Evolutionary conservation across 768 basidiomycete species (phyloP).

Genomic region (Leucocoprinus birnbaumii): DNA sequence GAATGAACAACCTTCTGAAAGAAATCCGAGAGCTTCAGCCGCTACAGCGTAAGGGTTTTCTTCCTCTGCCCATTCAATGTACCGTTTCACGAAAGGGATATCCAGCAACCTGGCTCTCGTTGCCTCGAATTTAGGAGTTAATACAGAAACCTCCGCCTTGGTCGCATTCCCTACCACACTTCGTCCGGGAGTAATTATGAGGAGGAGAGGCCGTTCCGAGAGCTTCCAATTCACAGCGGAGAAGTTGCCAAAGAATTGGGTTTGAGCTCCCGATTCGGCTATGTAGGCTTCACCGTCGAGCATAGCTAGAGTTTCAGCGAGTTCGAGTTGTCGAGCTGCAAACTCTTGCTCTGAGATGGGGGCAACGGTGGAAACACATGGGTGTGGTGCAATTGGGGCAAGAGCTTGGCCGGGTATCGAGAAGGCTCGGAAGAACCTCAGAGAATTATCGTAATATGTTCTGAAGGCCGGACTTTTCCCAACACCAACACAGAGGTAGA

Average conservation of each 20-base stretch:
- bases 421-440: background rate
- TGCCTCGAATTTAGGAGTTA: constrained; percentile 79
- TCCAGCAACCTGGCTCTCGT: constrained; percentile 61
- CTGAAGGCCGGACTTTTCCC: too few relatives aligned
- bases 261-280: constrained; percentile 74
- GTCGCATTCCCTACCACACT: constrained; percentile 17
- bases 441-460: background rate
- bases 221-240: constrained; percentile 60
- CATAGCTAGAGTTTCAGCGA: constrained; percentile 46
- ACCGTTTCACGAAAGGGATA: constrained; percentile 45
- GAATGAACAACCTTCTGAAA: background rate
- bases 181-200: constrained; percentile 51
- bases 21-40: constrained; percentile 23
- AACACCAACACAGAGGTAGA: too few relatives aligned
- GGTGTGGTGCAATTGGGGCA: constrained; percentile 32
- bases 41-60: constrained; percentile 62
- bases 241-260: constrained; percentile 72
- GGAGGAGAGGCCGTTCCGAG: constrained; percentile 76
- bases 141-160: constrained; percentile 46
- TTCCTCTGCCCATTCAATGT: constrained; percentile 65
- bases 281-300: constrained; percentile 69
- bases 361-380: constrained; percentile 20
- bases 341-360: constrained; percentile 48
- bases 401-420: background rate
- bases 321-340: constrained; percentile 45